Base-by-base conservation (phyloP, 1,139 yeast species). In the Arxiozyma heterogenica region DNA sequence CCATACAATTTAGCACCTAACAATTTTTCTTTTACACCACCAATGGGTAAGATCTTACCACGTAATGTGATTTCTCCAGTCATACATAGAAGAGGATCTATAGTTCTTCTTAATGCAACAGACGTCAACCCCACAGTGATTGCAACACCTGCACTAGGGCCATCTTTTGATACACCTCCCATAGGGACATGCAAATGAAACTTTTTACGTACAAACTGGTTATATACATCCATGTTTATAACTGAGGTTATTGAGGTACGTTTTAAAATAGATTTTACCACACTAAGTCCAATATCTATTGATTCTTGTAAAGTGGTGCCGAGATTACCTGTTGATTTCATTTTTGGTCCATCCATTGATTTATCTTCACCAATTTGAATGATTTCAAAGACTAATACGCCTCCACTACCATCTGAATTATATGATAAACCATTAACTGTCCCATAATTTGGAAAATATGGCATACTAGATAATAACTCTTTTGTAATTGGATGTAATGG, bases 251-350 rank as follows among this genome's bases (percentile, higher is more conserved):
- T 46, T 3, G 43, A 12, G 18, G 11, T 23, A 47, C 75, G 69
- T 51, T 71, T 64, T 23, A 81, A 68, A 54, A 86, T 77, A 63
- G 84, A 81, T 58, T 83, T 83, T 55, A 89, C 67, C 81, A 83
- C 48, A 86, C 81, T 79, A 87, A 72, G 66, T 73, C 88, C 88
- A 85, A 89, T 66, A 86, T 84, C 44, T 95, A 81, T 70, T 85
- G 96, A 87, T 73, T 93, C 98, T 67, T 89, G 89, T 96, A 93
- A 91, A 42, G 91, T 96, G 64, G 90, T 97, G 60, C 95, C 96
- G 61, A 93, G 78, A 66, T 90, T 91, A 63, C 99, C 99, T 3
- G 99, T 93, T 43, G 91, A 75, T 55, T 81, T 81, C 54, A 84
- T 70, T 8, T 66, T 57, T 38, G 76, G 71, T 17, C 67, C 66